phyloP scores from a whole-genome alignment of 2,329 filamentous ascomycete genomes.

The Bipolaris gigantea region DNA sequence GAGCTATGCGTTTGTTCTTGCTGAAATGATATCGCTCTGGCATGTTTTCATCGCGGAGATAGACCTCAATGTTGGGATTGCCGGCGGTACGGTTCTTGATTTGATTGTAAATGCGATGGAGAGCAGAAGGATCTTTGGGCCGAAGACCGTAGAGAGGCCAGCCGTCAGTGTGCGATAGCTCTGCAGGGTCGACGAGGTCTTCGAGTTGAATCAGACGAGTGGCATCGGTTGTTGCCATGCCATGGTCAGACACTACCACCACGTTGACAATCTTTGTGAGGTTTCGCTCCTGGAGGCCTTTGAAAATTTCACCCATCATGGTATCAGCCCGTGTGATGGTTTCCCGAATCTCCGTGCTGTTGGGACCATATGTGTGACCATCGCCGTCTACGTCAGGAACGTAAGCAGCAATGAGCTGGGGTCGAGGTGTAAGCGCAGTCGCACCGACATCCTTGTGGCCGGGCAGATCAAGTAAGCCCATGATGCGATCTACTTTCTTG shows the following conservation, averaged over 20 bases:
- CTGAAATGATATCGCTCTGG: slow-evolving; percentile 90
- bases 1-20: slow-evolving; percentile 85
- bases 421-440: slow-evolving; percentile 60
- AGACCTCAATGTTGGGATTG: slow-evolving; percentile 78
- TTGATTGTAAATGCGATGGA: slow-evolving; percentile 67
- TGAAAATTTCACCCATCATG: slow-evolving; percentile 78
- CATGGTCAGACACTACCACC: slow-evolving; percentile 95
- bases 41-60: slow-evolving; percentile 85
- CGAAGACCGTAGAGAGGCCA: slow-evolving; percentile 92
- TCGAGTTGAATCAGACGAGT: slow-evolving; percentile 84
- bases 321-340: slow-evolving; percentile 79
- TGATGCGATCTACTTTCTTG: slow-evolving; percentile 75
- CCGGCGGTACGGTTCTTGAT: slow-evolving; percentile 57
- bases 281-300: slow-evolving; percentile 77
- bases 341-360: slow-evolving; percentile 83
- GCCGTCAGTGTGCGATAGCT: slow-evolving; percentile 84
- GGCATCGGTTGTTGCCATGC: slow-evolving; percentile 91
- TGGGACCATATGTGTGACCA: slow-evolving; percentile 87
- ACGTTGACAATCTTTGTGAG: slow-evolving; percentile 89
- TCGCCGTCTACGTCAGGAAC: slow-evolving; percentile 89
- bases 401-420: slow-evolving; percentile 91
- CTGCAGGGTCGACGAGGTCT: slow-evolving; percentile 75
- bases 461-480: slow-evolving; percentile 83
- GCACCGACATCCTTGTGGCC: slow-evolving; percentile 64
- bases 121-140: slow-evolving; percentile 68